phyloP scores from a whole-genome alignment of 1,284 basidiomycete species.

The Ganoderma resinaceum region DNA sequence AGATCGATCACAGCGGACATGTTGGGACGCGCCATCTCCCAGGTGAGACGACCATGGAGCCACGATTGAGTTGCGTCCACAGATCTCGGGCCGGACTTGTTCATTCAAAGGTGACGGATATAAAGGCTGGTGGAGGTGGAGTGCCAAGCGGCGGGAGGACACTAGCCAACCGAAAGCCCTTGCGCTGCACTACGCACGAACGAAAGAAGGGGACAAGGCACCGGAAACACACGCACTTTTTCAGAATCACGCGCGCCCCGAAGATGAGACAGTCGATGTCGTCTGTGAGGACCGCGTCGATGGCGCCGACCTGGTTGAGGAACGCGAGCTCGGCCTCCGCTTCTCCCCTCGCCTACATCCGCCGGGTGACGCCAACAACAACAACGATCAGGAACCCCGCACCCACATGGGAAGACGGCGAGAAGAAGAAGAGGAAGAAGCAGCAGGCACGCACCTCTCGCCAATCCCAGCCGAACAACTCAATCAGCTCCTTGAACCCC shows the following conservation, averaged over 20 bases:
- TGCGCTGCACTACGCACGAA: no score
- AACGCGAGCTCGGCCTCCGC: slow-evolving; percentile 74
- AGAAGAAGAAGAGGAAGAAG: neutral
- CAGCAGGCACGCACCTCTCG: slow-evolving; percentile 51
- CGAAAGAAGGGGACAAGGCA: neutral
- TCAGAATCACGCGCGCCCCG: slow-evolving; percentile 44
- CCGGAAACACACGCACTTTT: slow-evolving; percentile 40
- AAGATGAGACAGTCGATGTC: slow-evolving; percentile 60
- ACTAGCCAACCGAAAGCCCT: no score
- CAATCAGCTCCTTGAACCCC: slow-evolving; percentile 53
- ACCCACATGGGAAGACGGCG: neutral
- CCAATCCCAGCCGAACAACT: slow-evolving; percentile 68
- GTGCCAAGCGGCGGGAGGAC: no score
- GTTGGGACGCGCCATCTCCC: no score
- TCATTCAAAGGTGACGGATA: no score
- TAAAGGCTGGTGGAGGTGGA: no score
- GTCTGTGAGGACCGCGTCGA: slow-evolving; percentile 72
- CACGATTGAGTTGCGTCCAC: no score
- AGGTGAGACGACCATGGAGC: no score
- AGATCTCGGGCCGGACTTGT: no score
- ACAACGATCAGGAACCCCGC: neutral
- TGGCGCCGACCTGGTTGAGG: slow-evolving; percentile 55
- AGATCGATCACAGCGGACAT: no score
- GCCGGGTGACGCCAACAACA: neutral
- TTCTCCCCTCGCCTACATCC: slow-evolving; percentile 66